A percentile compares a stretch with the other conserved stretches of the same genome.
Evolutionary conservation across 2,329 filamentous ascomycete genomes (phyloP).

Genomic region (Chaetothyriales sp.): DNA sequence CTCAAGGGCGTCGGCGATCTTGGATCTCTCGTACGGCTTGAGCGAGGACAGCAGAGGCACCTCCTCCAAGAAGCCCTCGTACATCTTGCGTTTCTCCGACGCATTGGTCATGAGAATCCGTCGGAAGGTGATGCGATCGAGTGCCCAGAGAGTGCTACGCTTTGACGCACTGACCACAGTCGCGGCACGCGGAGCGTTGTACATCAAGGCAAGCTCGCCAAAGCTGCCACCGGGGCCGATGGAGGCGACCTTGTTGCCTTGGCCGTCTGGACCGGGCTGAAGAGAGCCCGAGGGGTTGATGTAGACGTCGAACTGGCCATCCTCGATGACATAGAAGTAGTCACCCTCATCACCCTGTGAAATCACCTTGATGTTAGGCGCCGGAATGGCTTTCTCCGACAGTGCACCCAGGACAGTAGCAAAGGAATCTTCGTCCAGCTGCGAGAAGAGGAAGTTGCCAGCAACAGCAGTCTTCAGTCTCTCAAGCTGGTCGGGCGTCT

Average conservation of each 20-base stretch:
- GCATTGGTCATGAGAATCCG: conserved; percentile 97
- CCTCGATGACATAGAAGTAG: conserved; percentile 95
- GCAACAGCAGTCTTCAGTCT: conserved; percentile 70
- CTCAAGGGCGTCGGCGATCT: conserved; percentile 92
- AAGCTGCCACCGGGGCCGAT: conserved; percentile 86
- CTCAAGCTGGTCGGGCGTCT: conserved; percentile 63
- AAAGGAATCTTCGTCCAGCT: conserved; percentile 86
- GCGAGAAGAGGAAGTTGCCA: conserved; percentile 84
- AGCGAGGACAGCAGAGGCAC: conserved; percentile 71
- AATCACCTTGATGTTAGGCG: conserved; percentile 81
- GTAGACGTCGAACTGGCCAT: conserved; percentile 77
- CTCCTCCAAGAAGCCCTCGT: conserved; percentile 90
- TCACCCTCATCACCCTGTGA: conserved; percentile 90
- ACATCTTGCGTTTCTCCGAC: conserved; percentile 89
- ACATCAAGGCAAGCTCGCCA: conserved; percentile 94
- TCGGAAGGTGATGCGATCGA: conserved; percentile 92
- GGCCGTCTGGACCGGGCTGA: conserved; percentile 63
- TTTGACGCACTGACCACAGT: conserved; percentile 75
- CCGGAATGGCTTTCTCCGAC: conserved; percentile 87
- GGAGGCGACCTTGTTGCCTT: conserved; percentile 66
- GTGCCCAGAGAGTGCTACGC: conserved; percentile 72
- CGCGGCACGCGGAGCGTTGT: conserved; percentile 89
- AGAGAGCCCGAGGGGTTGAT: conserved; percentile 65
- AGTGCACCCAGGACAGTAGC: conserved; percentile 75
- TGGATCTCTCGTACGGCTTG: conserved; percentile 84